Base-by-base conservation (phyloP, 441 rosid genomes). In the Cnidoscolus chayamansa region DNA sequence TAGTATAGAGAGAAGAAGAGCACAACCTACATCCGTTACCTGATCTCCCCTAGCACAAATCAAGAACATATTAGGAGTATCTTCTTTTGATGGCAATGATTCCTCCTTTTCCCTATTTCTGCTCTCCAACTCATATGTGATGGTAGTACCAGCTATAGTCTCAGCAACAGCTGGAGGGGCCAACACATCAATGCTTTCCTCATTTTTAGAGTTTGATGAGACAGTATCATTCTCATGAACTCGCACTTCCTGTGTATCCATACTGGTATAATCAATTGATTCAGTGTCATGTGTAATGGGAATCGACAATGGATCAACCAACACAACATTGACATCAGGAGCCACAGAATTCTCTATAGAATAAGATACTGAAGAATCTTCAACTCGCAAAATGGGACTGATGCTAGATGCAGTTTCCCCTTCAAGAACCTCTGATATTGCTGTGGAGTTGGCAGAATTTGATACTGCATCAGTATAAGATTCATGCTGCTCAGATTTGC, bases 11-110 rank as follows among this genome's bases (percentile, higher is more conserved):
- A 81, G 82, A 84, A 82, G 81, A 81, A 88, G 86, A 86, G 88
- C 81, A 89, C 88, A 88, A 91, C 96, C 89, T 90, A 89, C 88
- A 89, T 86, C 89, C 73, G 88, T 86, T 88, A 91, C 89, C 92
- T 90, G 96, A 85, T 88, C 88, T 70, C 81, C 95, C 85, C 81
- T 84, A 72, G 81, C 81, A 61, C 68, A 81, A 79, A 75, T 79
- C 80, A 78, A 75, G 82, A 86, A 77, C 72, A 48, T 82, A 81
- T 83, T 88, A 74, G 88, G 82, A 72, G 73, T 58, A 81, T 77
- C 64, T 68, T 80, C 87, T 67, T 69, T 80, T 57, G 82, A 63
- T 68, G 83, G 73, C 55, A 80, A 71, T 13, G 77, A 69, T 72
- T 81, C 82, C 76, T 77, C 76, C 53, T 32, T 83, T 77, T 81